phyloP scores from a whole-genome alignment of 441 rosid genomes.

The Erodium chrysanthum region DNA sequence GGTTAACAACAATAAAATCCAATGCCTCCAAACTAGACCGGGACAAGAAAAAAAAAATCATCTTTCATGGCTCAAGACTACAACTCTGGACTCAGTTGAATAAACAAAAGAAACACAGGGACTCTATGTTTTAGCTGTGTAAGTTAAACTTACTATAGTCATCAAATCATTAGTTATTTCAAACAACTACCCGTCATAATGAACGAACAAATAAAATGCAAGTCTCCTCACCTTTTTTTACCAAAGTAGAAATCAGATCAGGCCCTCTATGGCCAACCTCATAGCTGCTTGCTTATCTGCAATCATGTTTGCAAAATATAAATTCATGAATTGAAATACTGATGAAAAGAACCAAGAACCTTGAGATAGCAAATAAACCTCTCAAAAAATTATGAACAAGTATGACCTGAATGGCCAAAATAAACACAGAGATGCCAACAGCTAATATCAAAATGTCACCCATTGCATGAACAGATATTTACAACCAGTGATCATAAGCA shows the following conservation, averaged over 20 bases:
- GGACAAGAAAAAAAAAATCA: not conserved
- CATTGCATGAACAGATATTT: not conserved
- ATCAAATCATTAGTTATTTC: not conserved
- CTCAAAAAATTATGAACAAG: not conserved
- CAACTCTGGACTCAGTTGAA: not conserved
- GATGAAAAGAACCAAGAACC: not conserved
- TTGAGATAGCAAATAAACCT: not conserved
- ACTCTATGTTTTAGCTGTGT: not conserved
- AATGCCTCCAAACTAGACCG: not conserved
- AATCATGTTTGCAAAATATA: not conserved
- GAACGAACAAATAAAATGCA: not conserved
- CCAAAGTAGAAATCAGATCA: not conserved
- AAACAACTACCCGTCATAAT: not conserved
- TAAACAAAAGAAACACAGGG: not conserved
- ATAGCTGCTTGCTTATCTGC: not conserved
- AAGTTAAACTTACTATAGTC: not conserved
- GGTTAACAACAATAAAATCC: not conserved
- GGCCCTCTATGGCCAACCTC: not conserved
- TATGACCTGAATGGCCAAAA: not conserved
- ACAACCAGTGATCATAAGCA: not conserved
- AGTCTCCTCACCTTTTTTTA: constrained; percentile 1
- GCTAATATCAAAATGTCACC: not conserved
- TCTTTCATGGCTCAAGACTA: not conserved
- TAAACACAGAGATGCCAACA: not conserved
- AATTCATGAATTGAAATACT: not conserved